These are phyloP conservation scores for Boletales sp. DNA, from an alignment of 768 basidiomycete genomes.

Conservation along the genomic window DNA sequence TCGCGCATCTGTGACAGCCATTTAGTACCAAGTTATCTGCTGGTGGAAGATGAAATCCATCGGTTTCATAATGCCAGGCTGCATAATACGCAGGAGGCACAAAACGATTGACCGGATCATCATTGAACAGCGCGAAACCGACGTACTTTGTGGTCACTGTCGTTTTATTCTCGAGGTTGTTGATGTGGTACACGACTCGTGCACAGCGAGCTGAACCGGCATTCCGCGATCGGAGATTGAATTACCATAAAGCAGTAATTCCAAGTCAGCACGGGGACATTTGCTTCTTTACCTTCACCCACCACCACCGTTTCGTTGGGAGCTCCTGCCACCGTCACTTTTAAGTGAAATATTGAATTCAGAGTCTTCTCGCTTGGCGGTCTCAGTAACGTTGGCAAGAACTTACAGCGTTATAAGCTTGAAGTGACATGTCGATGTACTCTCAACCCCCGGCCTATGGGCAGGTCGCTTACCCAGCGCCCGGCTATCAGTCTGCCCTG, in stretches of 20 bases:
- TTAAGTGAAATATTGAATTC: slow-evolving; percentile 50
- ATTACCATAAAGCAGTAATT: slow-evolving; percentile 25
- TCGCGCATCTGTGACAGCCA: slow-evolving; percentile 71
- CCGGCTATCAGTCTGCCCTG: slow-evolving; percentile 44
- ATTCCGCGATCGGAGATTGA: slow-evolving; percentile 36
- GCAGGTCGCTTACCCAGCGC: slow-evolving; percentile 50
- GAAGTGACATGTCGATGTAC: slow-evolving; percentile 58
- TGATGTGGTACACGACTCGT: slow-evolving; percentile 4
- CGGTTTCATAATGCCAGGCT: neutral
- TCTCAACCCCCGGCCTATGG: slow-evolving; percentile 56
- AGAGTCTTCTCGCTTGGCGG: slow-evolving; percentile 27
- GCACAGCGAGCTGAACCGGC: slow-evolving; percentile 14
- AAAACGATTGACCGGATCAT: neutral
- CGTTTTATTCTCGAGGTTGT: slow-evolving; percentile 26
- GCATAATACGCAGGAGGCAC: neutral
- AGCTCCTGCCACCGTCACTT: slow-evolving; percentile 38
- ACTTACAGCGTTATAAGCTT: slow-evolving; percentile 35
- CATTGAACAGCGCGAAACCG: neutral
- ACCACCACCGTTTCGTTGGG: slow-evolving; percentile 42
- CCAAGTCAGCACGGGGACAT: slow-evolving; percentile 18
- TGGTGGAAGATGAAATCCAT: slow-evolving; percentile 3
- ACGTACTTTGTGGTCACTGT: slow-evolving; percentile 28
- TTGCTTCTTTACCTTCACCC: slow-evolving; percentile 42
- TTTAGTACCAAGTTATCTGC: slow-evolving; percentile 33
- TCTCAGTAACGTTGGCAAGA: slow-evolving; percentile 30